Conservation (phyloP, 1,284 basidiomycete species). For the Flammula alnicola region DNA sequence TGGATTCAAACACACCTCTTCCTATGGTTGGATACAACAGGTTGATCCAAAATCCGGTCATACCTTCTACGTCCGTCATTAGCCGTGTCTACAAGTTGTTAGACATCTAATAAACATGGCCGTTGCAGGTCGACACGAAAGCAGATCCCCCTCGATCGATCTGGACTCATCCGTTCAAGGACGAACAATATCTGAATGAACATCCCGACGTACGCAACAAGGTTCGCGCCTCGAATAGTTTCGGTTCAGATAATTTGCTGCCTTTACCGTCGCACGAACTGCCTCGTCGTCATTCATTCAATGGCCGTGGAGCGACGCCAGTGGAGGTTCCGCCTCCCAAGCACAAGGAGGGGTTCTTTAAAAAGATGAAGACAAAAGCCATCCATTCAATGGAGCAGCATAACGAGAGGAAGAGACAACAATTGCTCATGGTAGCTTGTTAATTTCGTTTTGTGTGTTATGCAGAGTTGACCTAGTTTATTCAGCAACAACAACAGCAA, state of each 20-base stretch:
- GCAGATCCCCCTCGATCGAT: conserved; percentile 67
- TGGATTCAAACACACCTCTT: conserved; percentile 37
- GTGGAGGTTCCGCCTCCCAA: conserved; percentile 15
- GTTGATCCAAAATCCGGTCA: conserved; percentile 49
- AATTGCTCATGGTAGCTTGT: conserved; percentile 38
- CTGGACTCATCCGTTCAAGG: conserved; percentile 75
- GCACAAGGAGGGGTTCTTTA: conserved; percentile 58
- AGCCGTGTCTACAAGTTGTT: no score
- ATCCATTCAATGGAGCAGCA: conserved; percentile 69
- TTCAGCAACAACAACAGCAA: conserved; percentile 17
- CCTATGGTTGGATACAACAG: conserved; percentile 70
- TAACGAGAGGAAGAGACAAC: conserved; percentile 46
- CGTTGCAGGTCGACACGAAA: conserved; percentile 62
- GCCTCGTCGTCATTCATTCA: conserved; percentile 33
- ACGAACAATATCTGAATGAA: conserved; percentile 60
- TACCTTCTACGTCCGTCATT: conserved; percentile 45
- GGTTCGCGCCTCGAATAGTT: conserved; percentile 25
- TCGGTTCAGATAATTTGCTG: conserved; percentile 28
- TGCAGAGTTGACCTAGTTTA: not conserved
- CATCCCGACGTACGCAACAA: conserved; percentile 56
- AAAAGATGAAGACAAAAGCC: conserved; percentile 63
- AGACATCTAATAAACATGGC: not conserved
- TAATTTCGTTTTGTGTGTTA: not conserved
- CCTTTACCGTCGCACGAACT: conserved; percentile 24
- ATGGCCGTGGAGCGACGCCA: conserved; percentile 15